Evolutionary conservation across 2,329 filamentous ascomycete genomes (phyloP), one percentile per base, ranked within the genome.

Genomic region (Tolypocladium cylindrosporum): DNA sequence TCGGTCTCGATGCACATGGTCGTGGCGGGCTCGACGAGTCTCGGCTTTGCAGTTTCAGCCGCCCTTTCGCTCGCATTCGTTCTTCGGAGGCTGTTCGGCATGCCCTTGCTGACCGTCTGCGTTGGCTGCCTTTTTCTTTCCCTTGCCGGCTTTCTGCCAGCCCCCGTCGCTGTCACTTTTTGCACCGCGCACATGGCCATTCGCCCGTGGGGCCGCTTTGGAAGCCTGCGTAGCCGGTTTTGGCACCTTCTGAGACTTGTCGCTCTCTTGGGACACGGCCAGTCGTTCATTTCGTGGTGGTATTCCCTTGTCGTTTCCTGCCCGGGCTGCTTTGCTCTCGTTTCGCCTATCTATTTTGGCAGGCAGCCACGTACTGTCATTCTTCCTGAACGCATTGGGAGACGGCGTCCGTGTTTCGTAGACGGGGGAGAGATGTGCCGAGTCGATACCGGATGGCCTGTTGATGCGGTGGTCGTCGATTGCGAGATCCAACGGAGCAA

Each of bases 401-500:
- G 88, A 90, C 2, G 88, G 86, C 0, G 86, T 88, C n/a, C 81
- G 79, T 7, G 82, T 81, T 72, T 91, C 89, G 57, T 87, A 88
- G 0, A 91, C 88, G 0, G 89, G 89, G 0, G 89, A 91, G 2
- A 92, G 76, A 63, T 79, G 80, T 48, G 78, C 75, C 55, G 75
- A 67, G 10, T 82, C 80, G 11, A 63, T 60, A 16, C 64, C 64
- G 27, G 65, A 57, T 10, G 74, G 70, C 5, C 69, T 66, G 56
- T 72, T 69, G 13, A 75, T 63, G 27, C 73, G 71, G 24, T 73
- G 72, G 39, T 78, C 76, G 4, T 75, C 73, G 43, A 79, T 77
- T 1, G 81, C 81, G 16, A 84, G 74, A 63, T 85, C 82, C 21
- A 84, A 70, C 8, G 82, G 79, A 16, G 81, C 80, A 60, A 83